Evolutionary conservation across 495 filamentous ascomycete species (phyloP), one percentile per base, ranked within the genome.

Genomic region (Penicillium macrosclerotiorum): DNA sequence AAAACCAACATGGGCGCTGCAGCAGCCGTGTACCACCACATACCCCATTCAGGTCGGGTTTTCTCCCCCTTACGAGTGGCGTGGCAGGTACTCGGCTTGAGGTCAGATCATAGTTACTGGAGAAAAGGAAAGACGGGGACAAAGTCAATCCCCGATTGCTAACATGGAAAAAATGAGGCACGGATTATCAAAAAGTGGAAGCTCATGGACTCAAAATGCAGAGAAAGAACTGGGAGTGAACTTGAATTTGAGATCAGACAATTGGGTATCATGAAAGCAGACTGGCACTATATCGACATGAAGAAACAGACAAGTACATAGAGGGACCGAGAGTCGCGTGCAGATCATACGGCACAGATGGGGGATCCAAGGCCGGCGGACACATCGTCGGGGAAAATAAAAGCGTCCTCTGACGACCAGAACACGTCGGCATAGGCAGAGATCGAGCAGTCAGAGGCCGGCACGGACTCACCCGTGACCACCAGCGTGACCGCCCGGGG

Each of bases 401-500:
- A 39, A 5, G 44, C 58, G 26, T 65, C 65, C 2, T 81, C 65
- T 0, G 83, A 81, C 0, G 86, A 83, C 60, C 82, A 84, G 63
- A 90, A 88, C 9, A 81, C 69, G 59, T 86, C 81, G 5, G 81
- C 70, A 45, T 78, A 74, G 4, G 50, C 16, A 41, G 45, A 5
- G 9, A 14, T 62, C 55, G 14, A 53, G 20, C 37, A 59, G 4
- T 67, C 40, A n/a, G 66, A 54, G 25, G 80, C 64, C 51, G 86
- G 82, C 0, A 80, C 73, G 0, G 79, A 75, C 43, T 78, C 77
- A 8, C 88, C 86, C 0, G 83, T 86, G 1, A 79, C 79, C 1
- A 92, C 80, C 1, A 93, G 75, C 1, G 86, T 93, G 22, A 93
- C 59, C n/a, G 78, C 77, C 3, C 85, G 62, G 2, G 58, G 51